Base-by-base conservation (phyloP, 192 early-diverging fungal species). In the Dispira simplex region DNA sequence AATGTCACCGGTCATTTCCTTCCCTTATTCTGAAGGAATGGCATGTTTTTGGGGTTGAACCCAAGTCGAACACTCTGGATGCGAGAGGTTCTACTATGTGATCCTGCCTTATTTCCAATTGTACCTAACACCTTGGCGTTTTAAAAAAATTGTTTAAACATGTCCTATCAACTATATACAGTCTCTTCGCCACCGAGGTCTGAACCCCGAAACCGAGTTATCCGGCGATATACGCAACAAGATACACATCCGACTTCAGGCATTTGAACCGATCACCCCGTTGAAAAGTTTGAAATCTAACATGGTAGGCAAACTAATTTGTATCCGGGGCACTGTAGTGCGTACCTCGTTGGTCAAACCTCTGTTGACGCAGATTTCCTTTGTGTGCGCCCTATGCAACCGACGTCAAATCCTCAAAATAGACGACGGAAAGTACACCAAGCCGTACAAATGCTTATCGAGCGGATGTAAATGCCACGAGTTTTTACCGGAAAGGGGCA, bases 271-370 rank as follows among this genome's bases (percentile, higher is more conserved):
- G 23, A 57, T 79, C 32, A 83, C 83, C 1, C 79, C 82, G 13
- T 74, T 86, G 63, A 86, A 87, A 67, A 73, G 85, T 51, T 70
- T 90, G 44, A 90, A 90, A 63, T 83, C 86, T 0, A 83, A 86
- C 27, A 68, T 86, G 25, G 83, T 65, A 83, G 84, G 81, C 3
- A 68, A 77, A 54, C 75, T 87, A 26, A 79, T 92, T 23, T 79
- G 75, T 28, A 75, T 91, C 6, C 76, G 83, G n/a, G 90, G 89
- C 62, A 87, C 86, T 9, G 83, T 92, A 8, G 86, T 89, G n/a
- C 80, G 86, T 43, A 81, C 84, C 1, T 86, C 88, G 58, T 75
- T 81, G 23, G 78, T 90, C 53, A 89, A 83, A 59, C 84, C 87
- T 25, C 63, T 86, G 23, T 67, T 88, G 49, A 73, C 72, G 8